Conservation (phyloP, 106 monocot species). For the Allium fistulosum region DNA sequence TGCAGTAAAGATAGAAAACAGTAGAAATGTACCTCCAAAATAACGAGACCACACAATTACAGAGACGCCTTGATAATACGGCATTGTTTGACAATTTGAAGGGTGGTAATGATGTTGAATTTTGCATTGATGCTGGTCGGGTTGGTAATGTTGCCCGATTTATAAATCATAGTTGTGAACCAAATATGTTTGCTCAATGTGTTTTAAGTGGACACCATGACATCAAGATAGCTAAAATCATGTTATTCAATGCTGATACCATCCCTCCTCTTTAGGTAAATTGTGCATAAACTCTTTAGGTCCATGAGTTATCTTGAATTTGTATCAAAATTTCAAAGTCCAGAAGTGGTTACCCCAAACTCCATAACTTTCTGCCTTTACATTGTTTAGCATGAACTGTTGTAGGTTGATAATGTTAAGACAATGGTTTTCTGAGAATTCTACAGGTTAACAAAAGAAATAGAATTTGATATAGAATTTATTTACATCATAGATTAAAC, state of each 20-base stretch:
- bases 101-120: slow-evolving; percentile 59
- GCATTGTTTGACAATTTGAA: slow-evolving; percentile 11
- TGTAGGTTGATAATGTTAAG: too few relatives aligned
- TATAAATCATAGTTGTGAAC: slow-evolving; percentile 93
- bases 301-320: background rate
- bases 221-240: slow-evolving; percentile 56
- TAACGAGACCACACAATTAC: too few relatives aligned
- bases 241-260: slow-evolving; percentile 84
- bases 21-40: too few relatives aligned
- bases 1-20: too few relatives aligned
- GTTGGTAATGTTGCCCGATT: slow-evolving; percentile 73
- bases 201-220: slow-evolving; percentile 68
- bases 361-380: too few relatives aligned
- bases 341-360: too few relatives aligned
- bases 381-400: too few relatives aligned
- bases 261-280: slow-evolving; percentile 84
- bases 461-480: too few relatives aligned
- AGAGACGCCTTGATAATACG: slow-evolving; percentile 50
- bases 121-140: slow-evolving; percentile 67
- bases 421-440: too few relatives aligned
- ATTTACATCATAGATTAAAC: too few relatives aligned
- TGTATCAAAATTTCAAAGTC: background rate
- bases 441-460: too few relatives aligned
- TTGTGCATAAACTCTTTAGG: background rate
- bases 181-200: slow-evolving; percentile 92